phyloP scores from a whole-genome alignment of 768 basidiomycete species.

The Exsudoporus frostii region DNA sequence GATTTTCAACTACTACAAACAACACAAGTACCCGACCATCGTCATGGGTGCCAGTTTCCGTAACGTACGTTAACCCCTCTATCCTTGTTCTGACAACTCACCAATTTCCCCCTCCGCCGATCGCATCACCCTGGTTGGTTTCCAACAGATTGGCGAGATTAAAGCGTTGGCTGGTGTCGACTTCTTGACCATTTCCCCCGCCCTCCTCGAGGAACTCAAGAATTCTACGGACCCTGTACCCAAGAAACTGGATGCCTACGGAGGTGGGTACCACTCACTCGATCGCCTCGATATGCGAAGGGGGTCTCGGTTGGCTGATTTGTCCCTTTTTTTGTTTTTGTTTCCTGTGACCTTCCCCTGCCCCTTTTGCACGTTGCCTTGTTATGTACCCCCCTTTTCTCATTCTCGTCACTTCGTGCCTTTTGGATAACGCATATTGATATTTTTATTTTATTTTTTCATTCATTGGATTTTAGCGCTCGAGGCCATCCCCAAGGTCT shows the following conservation, averaged over 20 bases:
- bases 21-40: slow-evolving; percentile 96
- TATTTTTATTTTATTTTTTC: no score
- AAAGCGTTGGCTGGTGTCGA: slow-evolving; percentile 94
- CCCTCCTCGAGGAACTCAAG: slow-evolving; percentile 90
- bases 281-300: background rate
- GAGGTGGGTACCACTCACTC: slow-evolving; percentile 42
- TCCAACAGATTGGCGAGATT: slow-evolving; percentile 78
- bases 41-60: slow-evolving; percentile 99
- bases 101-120: slow-evolving; percentile 1
- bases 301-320: slow-evolving; percentile 8
- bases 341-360: background rate
- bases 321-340: background rate
- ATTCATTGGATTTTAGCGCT: no score
- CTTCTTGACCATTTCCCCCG: slow-evolving; percentile 93
- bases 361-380: background rate
- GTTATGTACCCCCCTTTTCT: background rate
- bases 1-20: slow-evolving; percentile 99
- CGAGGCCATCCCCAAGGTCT: slow-evolving; percentile 67
- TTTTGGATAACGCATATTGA: no score
- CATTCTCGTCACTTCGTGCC: background rate
- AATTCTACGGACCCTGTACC: slow-evolving; percentile 73
- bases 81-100: slow-evolving; percentile 1
- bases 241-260: slow-evolving; percentile 71
- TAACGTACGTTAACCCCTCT: slow-evolving; percentile 57
- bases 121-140: slow-evolving; percentile 3